phyloP scores from a whole-genome alignment of 2,329 filamentous ascomycete species.

The Coniochaeta sp. region DNA sequence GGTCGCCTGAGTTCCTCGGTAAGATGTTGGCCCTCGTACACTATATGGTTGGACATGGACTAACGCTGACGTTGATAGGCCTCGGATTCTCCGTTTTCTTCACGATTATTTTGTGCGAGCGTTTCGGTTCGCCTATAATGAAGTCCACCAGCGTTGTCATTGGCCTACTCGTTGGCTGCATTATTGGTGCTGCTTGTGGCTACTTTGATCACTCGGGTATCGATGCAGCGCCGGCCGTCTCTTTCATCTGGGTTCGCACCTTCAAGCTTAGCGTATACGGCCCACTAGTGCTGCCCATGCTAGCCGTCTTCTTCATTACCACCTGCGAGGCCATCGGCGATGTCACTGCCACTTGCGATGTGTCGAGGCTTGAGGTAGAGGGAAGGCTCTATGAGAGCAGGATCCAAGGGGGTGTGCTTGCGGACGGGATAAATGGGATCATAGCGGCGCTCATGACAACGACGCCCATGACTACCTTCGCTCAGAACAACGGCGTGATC shows the following conservation, averaged over 20 bases:
- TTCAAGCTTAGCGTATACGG: slow-evolving; percentile 67
- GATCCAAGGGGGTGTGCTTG: slow-evolving; percentile 72
- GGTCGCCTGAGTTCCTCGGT: slow-evolving; percentile 69
- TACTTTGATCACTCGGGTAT: slow-evolving; percentile 74
- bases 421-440: slow-evolving; percentile 70
- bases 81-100: slow-evolving; percentile 75
- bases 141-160: slow-evolving; percentile 72
- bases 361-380: slow-evolving; percentile 67
- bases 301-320: slow-evolving; percentile 65
- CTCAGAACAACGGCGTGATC: slow-evolving; percentile 81
- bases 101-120: slow-evolving; percentile 73
- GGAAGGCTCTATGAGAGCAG: slow-evolving; percentile 66
- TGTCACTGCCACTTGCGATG: slow-evolving; percentile 75
- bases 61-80: slow-evolving; percentile 15
- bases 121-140: slow-evolving; percentile 79
- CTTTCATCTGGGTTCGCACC: slow-evolving; percentile 74
- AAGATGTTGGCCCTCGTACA: slow-evolving; percentile 1
- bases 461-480: slow-evolving; percentile 73
- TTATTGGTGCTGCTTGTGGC: slow-evolving; percentile 69
- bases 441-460: slow-evolving; percentile 72
- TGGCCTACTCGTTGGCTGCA: slow-evolving; percentile 67
- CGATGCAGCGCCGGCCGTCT: slow-evolving; percentile 60
- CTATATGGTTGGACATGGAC: not conserved
- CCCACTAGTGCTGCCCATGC: slow-evolving; percentile 63
- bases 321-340: slow-evolving; percentile 76